Evolutionary conservation across 2,329 filamentous ascomycete genomes (phyloP), one percentile per base, ranked within the genome.

Genomic region (Fusarium anguioides): DNA sequence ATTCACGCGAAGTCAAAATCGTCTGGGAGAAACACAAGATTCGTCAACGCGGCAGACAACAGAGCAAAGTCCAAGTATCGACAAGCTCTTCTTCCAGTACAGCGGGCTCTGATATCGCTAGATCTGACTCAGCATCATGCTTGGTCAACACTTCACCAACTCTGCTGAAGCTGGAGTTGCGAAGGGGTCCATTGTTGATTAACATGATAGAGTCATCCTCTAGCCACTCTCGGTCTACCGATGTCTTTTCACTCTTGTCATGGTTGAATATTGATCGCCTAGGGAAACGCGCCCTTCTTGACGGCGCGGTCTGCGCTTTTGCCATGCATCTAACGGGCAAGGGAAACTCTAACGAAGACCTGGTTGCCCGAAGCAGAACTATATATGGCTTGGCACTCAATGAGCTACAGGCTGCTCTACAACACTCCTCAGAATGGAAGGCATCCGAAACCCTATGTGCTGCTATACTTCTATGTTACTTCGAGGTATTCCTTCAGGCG

Each of bases 401-500:
- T 11, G 73, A 73, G 24, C 70, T 82, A 42, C 80, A 81, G 55
- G 54, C 50, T 21, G 75, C 77, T 9, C 67, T 82, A 40, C 71
- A 75, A 52, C 80, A 82, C 61, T 72, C 75, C 3, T 65, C 64
- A 17, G 75, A 78, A 59, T 81, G 80, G 80, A 77, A 72, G 59
- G 70, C 76, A 15, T 72, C 78, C 2, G 80, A 81, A 68, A 82
- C 80, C n/a, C 68, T 81, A 24, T 81, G 78, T 50, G 71, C 82
- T 4, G 75, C 78, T 41, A 80, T 81, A 66, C 64, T 82, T 36
- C 66, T 81, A 37, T 79, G 79, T 51, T 68, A 79, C 17, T 81
- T 76, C 31, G 80, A 81, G 75, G 77, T 80, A 71, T 45, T 63
- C 29, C 23, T 47, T 17, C 40, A 39, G 8, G 21, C 24, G 18